These are phyloP conservation scores for Saccharomyces pastorianus DNA, from an alignment of 1,139 yeast genomes.

Conservation along the genomic window DNA sequence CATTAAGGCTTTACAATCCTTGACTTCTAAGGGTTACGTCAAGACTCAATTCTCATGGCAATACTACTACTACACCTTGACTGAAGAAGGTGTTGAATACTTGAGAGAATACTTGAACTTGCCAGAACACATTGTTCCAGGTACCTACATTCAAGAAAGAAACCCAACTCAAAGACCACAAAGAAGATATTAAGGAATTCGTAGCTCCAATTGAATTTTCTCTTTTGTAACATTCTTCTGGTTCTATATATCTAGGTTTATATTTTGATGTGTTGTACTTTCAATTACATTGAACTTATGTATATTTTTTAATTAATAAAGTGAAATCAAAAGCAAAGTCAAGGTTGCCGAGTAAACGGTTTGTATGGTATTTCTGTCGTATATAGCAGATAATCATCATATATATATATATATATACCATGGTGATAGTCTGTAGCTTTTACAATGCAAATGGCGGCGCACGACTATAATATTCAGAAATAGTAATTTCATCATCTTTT, in stretches of 20 bases:
- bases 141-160: slow-evolving; percentile 93
- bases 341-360: not conserved
- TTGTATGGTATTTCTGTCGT: not conserved
- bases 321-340: not conserved
- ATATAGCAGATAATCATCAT: not conserved
- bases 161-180: slow-evolving; percentile 68
- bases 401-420: not conserved
- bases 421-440: not conserved
- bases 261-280: not conserved
- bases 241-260: slow-evolving; percentile 1
- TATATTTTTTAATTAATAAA: not conserved
- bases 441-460: not conserved
- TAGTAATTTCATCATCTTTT: not conserved
- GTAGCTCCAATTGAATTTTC: slow-evolving; percentile 3
- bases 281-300: not conserved
- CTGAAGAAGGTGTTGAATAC: slow-evolving; percentile 98
- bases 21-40: slow-evolving; percentile 97
- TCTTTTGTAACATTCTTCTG: slow-evolving; percentile 1
- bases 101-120: slow-evolving; percentile 96
- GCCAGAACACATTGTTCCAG: slow-evolving; percentile 97
- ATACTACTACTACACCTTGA: slow-evolving; percentile 99
- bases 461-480: not conserved
- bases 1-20: slow-evolving; percentile 98
- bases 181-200: slow-evolving; percentile 36
- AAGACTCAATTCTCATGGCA: slow-evolving; percentile 99